Evolutionary conservation across 129 eudicot genomes (phyloP).

Genomic region (Flaveria trinervia): DNA sequence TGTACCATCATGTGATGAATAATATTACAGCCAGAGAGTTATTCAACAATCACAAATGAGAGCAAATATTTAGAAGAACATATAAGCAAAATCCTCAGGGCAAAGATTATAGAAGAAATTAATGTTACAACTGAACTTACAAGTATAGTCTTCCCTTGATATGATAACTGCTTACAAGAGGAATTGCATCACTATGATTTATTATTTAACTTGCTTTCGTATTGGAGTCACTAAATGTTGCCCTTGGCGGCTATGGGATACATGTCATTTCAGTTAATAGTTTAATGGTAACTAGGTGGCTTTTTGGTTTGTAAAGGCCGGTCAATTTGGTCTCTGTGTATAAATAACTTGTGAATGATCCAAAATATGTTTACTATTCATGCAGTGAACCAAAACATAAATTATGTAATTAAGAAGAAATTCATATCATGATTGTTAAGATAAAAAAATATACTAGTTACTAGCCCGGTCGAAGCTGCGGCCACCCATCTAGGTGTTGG

Average conservation of each 20-base stretch:
- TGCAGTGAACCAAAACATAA: not conserved
- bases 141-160: not conserved
- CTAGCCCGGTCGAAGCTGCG: too few relatives aligned
- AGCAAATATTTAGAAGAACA: not conserved
- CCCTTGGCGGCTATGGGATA: slow-evolving; percentile 2
- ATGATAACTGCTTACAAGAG: not conserved
- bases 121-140: not conserved
- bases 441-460: too few relatives aligned
- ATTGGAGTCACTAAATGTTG: not conserved
- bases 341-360: not conserved
- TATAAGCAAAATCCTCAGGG: not conserved
- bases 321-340: not conserved
- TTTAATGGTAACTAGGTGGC: not conserved
- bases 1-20: not conserved
- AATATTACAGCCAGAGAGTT: not conserved
- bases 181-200: not conserved
- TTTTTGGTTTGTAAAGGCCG: not conserved
- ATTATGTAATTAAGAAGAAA: not conserved
- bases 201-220: not conserved
- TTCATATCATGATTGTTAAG: too few relatives aligned
- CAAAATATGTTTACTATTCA: not conserved
- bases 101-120: not conserved
- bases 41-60: not conserved
- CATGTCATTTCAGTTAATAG: not conserved
- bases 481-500: too few relatives aligned